These are phyloP conservation scores for Gardenia jasminoides DNA, from an alignment of 257 asterid genomes.

Conservation along the genomic window DNA sequence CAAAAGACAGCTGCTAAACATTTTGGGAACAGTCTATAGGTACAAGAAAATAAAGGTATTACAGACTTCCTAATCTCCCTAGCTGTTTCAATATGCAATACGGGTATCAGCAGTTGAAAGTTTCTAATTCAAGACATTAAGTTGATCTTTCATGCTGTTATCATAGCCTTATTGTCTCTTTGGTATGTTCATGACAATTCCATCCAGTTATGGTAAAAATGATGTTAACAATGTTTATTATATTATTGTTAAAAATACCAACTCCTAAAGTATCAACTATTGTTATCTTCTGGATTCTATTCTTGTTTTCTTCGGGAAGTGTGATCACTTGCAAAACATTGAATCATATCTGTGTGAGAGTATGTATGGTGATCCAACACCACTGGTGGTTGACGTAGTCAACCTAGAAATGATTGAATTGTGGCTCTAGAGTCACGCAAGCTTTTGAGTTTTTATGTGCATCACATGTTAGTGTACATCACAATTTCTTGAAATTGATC, in stretches of 20 bases:
- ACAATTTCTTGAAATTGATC: slow-evolving; percentile 3
- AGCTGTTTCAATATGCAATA: slow-evolving; percentile 3
- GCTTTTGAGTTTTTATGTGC: too few relatives aligned
- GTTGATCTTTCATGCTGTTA: not conserved
- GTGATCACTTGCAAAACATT: not conserved
- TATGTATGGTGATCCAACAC: not conserved
- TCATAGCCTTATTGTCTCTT: not conserved
- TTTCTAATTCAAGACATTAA: not conserved
- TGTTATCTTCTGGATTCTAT: not conserved
- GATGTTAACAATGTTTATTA: not conserved
- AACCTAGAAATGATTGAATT: not conserved
- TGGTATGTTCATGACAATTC: not conserved
- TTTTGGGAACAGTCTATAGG: slow-evolving; percentile 83
- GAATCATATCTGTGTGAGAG: not conserved
- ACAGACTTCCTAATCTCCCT: slow-evolving; percentile 23
- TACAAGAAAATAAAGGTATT: slow-evolving; percentile 98
- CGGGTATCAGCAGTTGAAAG: not conserved
- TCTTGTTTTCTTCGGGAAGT: not conserved
- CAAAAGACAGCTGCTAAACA: slow-evolving; percentile 94
- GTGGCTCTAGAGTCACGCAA: not conserved
- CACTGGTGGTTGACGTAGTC: not conserved
- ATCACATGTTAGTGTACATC: not conserved
- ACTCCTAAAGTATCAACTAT: not conserved
- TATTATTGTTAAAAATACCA: not conserved
- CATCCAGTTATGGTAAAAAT: not conserved